Evolutionary conservation across 495 filamentous ascomycete genomes (phyloP), one percentile per base, ranked within the genome.

Genomic region (Penicillium mononematosum): DNA sequence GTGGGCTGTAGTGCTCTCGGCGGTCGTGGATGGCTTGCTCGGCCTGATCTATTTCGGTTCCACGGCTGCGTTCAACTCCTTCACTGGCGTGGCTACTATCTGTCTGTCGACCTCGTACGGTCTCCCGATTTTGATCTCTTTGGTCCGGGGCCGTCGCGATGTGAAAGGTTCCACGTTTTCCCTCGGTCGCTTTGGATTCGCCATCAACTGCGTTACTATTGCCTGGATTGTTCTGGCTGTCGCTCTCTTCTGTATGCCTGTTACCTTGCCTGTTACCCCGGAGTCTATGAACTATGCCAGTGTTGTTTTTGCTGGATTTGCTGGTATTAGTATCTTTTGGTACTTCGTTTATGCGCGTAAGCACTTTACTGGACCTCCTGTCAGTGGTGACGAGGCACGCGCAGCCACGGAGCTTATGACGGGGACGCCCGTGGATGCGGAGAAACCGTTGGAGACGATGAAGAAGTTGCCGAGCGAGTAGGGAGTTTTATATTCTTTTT

Each of bases 331-430:
- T 41, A 63, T 81, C 12, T 60, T 78, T 1, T 90, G 87, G 86
- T 90, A 91, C 74, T 78, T 86, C 50, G 75, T 78, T 1, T 84
- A 88, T 76, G 88, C 88, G 36, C 80, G 84, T 56, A 86, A 85
- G 69, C 77, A 86, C 60, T 91, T 90, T 66, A 79, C 73, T 10
- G 88, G 88, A 0, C 88, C 88, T 0, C 86, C 86, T 0, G 64
- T 86, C 17, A 63, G 67, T 45, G 65, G 69, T 29, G 75, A 80
- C 36, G 71, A 75, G 20, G 68, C 63, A 1, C 48, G 53, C 19
- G 69, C 56, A 16, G 62, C 48, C 16, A 55, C 63, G 2, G 72
- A 64, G 3, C 64, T 77, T 25, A 71, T 77, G 61, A 66, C 69
- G n/a, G 74, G 70, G 12, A 68, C 70, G 24, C 58, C 63, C 20